Evolutionary conservation across 345 rosid genomes (phyloP).

Genomic region (Rhizophora apiculata): DNA sequence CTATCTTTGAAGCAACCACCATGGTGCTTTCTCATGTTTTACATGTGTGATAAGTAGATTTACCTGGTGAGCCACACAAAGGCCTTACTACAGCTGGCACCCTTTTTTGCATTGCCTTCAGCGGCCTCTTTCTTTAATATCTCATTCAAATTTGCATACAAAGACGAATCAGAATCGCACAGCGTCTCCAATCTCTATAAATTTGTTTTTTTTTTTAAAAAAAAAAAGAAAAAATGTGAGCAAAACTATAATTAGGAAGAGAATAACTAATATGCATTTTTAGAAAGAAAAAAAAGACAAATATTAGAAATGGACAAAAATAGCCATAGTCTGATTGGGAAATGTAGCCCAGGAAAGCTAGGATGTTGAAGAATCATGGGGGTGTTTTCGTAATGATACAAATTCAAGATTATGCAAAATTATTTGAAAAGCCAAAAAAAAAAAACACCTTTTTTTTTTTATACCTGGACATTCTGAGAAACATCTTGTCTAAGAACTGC

Average conservation of each 20-base stretch:
- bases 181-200: constrained; percentile 66
- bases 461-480: constrained; percentile 75
- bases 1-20: too few species aligned
- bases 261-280: background rate
- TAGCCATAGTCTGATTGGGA: constrained; percentile 10
- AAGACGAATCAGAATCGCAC: constrained; percentile 51
- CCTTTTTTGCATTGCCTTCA: constrained; percentile 56
- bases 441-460: background rate
- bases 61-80: constrained; percentile 96
- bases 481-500: constrained; percentile 88
- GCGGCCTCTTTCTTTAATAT: constrained; percentile 62
- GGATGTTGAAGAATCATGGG: constrained; percentile 22
- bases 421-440: background rate
- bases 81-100: constrained; percentile 66
- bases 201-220: background rate
- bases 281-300: background rate
- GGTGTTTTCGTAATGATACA: constrained; percentile 25
- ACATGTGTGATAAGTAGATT: background rate
- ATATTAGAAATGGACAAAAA: constrained; percentile 9
- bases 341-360: background rate
- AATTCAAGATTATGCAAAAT: background rate
- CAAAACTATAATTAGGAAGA: background rate
- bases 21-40: background rate
- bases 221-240: background rate
- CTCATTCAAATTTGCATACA: constrained; percentile 59